A percentile compares a stretch with the other conserved stretches of the same genome.
These are phyloP conservation scores for Dianthus caryophyllus DNA, from an alignment of 148 eudicot genomes.

Conservation along the genomic window DNA sequence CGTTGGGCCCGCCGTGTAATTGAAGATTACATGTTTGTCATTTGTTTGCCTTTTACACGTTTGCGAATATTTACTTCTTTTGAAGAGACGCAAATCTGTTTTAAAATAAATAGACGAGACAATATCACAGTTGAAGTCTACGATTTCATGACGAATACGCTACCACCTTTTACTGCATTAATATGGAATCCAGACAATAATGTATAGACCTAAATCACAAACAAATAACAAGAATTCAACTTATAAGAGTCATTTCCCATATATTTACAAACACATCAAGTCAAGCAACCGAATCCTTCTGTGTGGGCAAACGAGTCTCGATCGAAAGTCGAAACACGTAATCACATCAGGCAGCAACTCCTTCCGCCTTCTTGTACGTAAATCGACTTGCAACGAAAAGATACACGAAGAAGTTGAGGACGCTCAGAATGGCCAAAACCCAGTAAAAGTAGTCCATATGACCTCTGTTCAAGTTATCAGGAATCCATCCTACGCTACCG, in stretches of 20 bases:
- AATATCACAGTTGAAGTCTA: too few relatives aligned
- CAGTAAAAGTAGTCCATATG: constrained; percentile 64
- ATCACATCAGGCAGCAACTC: neutral
- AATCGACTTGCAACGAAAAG: constrained; percentile 43
- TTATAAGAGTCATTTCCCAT: neutral
- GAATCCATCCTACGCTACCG: constrained; percentile 62
- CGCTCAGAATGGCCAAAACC: constrained; percentile 48
- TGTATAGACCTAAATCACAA: neutral
- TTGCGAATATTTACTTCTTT: too few relatives aligned
- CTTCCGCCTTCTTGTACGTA: constrained; percentile 46
- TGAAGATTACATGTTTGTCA: too few relatives aligned
- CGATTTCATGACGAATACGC: too few relatives aligned
- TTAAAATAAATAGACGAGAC: too few relatives aligned
- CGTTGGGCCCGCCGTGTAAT: too few relatives aligned
- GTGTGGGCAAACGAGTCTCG: neutral
- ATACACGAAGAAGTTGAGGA: constrained; percentile 45
- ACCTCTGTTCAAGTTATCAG: constrained; percentile 54
- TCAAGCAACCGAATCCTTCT: neutral
- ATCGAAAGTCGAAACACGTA: neutral
- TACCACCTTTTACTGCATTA: too few relatives aligned
- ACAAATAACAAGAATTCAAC: neutral
- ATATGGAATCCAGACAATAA: neutral
- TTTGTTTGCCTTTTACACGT: too few relatives aligned
- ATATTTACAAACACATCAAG: neutral
- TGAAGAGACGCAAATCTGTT: too few relatives aligned